Evolutionary conservation across 805 yeast genomes (phyloP), one percentile per base, ranked within the genome.

Genomic region (Ogataea nitratoaversa): DNA sequence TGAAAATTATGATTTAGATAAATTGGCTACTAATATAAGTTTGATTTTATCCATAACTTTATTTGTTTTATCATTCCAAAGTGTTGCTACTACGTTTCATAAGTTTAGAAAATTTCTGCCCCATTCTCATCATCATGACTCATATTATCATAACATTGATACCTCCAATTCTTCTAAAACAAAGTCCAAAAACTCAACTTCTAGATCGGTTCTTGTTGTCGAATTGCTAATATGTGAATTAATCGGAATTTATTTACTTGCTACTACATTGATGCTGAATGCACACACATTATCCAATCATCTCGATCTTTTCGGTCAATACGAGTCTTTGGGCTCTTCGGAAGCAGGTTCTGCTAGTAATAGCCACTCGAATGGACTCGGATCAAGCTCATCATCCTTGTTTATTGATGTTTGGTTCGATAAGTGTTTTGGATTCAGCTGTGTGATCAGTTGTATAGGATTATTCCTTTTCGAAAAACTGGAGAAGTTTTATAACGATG

Each of bases 1-100:
- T 19, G 25, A 57, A 9, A 44, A 59, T 2, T 38, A 41, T 27
- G 60, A 71, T 11, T 69, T 65, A 46, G 62, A 67, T 2, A 70
- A 63, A 45, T 55, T 72, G 44, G 63, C 70, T 19, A 68, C 68
- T 41, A 73, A 68, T 49, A 59, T 75, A 30, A 66, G 76, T 33
- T 69, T 82, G 42, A 46, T 77, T 2, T 53, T 82, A 13, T 77
- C 86, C 1, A 77, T 82, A 9, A 68, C 72, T 13, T 64, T 83
- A 38, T 82, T 83, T 49, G 52, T 76, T 1, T 72, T 83, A 42
- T 79, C 87, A 1, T 71, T 83, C 49, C 78, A 83, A 19, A 81
- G 81, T 40, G 89, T 83, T 1, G 57, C 72, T 35, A 62, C 71
- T 30, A 81, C 90, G 0, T 72, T 82, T 42, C 71, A 76, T 31